Evolutionary conservation across 2,329 filamentous ascomycete species (phyloP), one percentile per base, ranked within the genome.

Genomic region (Colletotrichum simmondsii): DNA sequence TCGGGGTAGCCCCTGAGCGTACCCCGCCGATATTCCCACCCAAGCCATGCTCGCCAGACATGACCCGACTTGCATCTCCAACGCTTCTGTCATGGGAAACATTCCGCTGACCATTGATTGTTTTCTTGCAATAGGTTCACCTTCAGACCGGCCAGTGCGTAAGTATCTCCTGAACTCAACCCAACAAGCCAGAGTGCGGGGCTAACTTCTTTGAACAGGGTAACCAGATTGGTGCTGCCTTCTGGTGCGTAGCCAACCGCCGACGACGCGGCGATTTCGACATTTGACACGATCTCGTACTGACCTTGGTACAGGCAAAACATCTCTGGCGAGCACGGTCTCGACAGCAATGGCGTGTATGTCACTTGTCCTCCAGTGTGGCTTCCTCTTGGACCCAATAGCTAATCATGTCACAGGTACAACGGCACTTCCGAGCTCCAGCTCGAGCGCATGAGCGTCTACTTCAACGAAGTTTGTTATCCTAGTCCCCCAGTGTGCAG

Each of bases 141-240:
- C 95, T 99, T 82, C 97, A 99, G 90, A 99, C 97, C 91, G 97
- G 97, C 87, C 97, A 99, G 92, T 98, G 97, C 90, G 96, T 98
- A 88, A 87, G 87, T 89, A 62, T 68, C 59, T 63, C 61, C 75
- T 70, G 22, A 54, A 63, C 30, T 49, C 56, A n/a, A 60, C 35
- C 46, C 54, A 53, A 54, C 53, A 22, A 30, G 30, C 35, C 46
- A 57, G 49, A 56, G 54, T 74, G 75, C 72, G 76, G 71, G 73
- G 78, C 84, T 87, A 79, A 88, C 82, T 76, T 65, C 74, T 77
- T 80, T 74, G 75, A 69, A 80, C 81, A 98, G 96, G 97, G 97
- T 92, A 99, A 99, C 94, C 97, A 99, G 94, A 98, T 98, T 81
- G 97, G 97, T 96, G 97, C 97, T 90, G 97, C 97, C 88, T 99